These are phyloP conservation scores for Rhynchospora tenuis DNA, from an alignment of 176 grass and related monocot genomes.

Conservation along the genomic window DNA sequence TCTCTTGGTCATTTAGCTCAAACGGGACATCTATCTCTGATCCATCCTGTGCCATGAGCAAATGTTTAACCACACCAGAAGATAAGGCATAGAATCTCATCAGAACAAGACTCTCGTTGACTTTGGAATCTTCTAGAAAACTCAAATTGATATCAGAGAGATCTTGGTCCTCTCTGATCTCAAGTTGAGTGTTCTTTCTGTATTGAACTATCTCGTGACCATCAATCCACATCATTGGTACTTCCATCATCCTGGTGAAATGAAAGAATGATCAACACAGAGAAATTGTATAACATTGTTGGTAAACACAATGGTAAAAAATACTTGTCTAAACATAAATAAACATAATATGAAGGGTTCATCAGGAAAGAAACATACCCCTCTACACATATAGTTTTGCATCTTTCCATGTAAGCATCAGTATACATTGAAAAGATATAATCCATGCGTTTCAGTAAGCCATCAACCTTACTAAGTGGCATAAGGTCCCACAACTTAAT, in stretches of 20 bases:
- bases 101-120: constrained; percentile 74
- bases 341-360: not conserved
- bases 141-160: not conserved
- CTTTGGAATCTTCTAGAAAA: constrained; percentile 66
- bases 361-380: constrained; percentile 41
- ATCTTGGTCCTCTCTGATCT: constrained; percentile 25
- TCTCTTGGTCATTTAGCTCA: constrained; percentile 80
- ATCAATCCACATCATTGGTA: constrained; percentile 57
- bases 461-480: constrained; percentile 37
- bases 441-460: constrained; percentile 43
- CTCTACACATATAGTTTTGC: constrained; percentile 34
- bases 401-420: constrained; percentile 51
- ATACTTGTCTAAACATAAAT: not conserved
- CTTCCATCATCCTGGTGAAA: constrained; percentile 49
- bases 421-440: constrained; percentile 78
- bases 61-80: constrained; percentile 57
- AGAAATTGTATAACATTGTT: not conserved
- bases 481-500: constrained; percentile 75
- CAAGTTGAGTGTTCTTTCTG: constrained; percentile 29
- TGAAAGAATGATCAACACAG: not conserved
- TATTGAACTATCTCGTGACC: constrained; percentile 41
- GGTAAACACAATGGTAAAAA: not conserved
- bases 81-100: constrained; percentile 93
- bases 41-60: constrained; percentile 73
- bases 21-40: constrained; percentile 70